A percentile compares a stretch with the other conserved stretches of the same genome.
phyloP scores from a whole-genome alignment of 176 grass and related monocot species.

The Oryza glumipatula region DNA sequence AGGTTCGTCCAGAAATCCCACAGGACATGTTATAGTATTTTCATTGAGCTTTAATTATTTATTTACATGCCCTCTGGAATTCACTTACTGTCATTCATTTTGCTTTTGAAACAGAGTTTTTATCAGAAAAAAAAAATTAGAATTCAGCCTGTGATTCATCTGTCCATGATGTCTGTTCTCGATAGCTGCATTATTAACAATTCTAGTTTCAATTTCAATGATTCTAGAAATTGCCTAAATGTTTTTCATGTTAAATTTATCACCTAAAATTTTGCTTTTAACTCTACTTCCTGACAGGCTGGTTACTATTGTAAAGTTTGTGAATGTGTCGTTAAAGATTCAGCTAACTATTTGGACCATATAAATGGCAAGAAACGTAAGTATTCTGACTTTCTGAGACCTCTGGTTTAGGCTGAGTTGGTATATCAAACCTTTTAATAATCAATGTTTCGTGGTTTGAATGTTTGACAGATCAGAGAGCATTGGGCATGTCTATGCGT shows the following conservation, averaged over 20 bases:
- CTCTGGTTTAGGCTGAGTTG: constrained; percentile 31
- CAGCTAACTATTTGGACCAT: constrained; percentile 97
- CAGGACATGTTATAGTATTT: not conserved
- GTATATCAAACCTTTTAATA: constrained; percentile 11
- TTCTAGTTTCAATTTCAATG: not conserved
- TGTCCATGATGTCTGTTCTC: not conserved
- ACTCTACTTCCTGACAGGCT: constrained; percentile 51
- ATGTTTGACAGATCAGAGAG: constrained; percentile 87
- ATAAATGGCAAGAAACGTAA: constrained; percentile 99
- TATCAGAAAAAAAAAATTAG: too few species aligned
- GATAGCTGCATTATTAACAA: not conserved
- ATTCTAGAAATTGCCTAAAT: not conserved
- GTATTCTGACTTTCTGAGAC: constrained; percentile 24
- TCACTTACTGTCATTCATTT: not conserved
- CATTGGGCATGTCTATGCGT: constrained; percentile 98
- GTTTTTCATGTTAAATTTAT: too few species aligned
- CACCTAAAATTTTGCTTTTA: constrained; percentile 13
- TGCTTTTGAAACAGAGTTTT: not conserved
- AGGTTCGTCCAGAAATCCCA: constrained; percentile 64
- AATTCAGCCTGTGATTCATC: not conserved
- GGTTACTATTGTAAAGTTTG: constrained; percentile 97
- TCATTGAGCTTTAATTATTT: constrained; percentile 7
- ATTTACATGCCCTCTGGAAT: not conserved
- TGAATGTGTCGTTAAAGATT: constrained; percentile 99
- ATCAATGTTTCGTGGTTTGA: constrained; percentile 38